Percentiles rank a stretch among this genome's conserved stretches.
Conservation (phyloP, 805 yeast species). For the Kockiozyma suomiensis region DNA sequence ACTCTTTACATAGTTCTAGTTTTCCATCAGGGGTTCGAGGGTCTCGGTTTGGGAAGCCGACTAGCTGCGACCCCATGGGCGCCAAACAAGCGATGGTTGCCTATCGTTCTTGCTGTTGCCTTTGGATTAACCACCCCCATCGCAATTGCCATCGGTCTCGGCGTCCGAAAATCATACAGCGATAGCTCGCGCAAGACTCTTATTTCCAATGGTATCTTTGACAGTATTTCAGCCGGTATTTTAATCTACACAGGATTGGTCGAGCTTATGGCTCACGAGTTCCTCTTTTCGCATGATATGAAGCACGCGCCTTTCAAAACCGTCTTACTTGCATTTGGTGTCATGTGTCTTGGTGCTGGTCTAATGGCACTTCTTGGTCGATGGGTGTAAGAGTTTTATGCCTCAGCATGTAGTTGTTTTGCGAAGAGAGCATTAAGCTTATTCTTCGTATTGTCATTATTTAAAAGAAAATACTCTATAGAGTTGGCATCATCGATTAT, state of each 20-base stretch:
- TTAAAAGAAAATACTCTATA: too few species aligned
- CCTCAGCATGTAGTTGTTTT: not conserved
- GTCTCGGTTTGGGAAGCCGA: constrained; percentile 76
- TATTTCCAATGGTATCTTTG: constrained; percentile 65
- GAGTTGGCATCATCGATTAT: too few species aligned
- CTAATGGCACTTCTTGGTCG: constrained; percentile 74
- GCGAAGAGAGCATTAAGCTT: not conserved
- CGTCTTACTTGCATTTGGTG: constrained; percentile 18
- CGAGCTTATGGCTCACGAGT: constrained; percentile 75
- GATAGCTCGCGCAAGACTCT: constrained; percentile 45
- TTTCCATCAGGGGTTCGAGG: constrained; percentile 71
- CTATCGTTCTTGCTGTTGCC: constrained; percentile 54
- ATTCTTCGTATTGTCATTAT: not conserved
- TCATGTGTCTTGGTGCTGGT: constrained; percentile 54
- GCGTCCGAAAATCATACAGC: constrained; percentile 60
- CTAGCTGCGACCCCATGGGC: constrained; percentile 64
- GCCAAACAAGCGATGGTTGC: constrained; percentile 49
- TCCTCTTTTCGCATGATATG: constrained; percentile 51
- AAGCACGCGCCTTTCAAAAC: constrained; percentile 14
- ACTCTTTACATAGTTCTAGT: constrained; percentile 62
- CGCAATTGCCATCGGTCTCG: constrained; percentile 73
- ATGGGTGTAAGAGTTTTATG: constrained; percentile 58
- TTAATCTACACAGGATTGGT: constrained; percentile 72
- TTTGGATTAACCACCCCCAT: constrained; percentile 68
- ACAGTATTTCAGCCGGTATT: constrained; percentile 71